These are phyloP conservation scores for Erucastrum elatum DNA, from an alignment of 345 rosid species.

Conservation along the genomic window DNA sequence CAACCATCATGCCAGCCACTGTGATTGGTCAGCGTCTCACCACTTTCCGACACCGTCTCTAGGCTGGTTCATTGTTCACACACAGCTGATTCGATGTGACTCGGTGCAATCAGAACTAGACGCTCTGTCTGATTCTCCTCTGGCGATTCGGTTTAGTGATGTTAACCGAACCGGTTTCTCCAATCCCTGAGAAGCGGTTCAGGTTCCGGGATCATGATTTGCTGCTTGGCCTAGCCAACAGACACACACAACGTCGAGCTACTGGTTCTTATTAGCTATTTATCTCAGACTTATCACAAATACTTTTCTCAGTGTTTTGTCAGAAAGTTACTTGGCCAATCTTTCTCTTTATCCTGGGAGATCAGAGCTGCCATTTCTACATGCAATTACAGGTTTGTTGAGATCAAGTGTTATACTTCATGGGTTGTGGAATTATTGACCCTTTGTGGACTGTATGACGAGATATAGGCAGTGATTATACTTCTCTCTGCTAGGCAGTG, in stretches of 20 bases:
- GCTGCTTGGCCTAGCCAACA: neutral
- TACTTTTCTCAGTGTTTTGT: too few species aligned
- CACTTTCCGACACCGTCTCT: neutral
- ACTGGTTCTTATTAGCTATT: too few species aligned
- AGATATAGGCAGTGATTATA: neutral
- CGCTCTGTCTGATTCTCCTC: neutral
- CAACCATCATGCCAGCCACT: neutral
- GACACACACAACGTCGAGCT: too few species aligned
- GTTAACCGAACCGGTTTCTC: neutral
- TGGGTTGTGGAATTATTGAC: neutral
- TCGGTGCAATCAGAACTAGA: neutral
- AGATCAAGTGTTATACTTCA: neutral
- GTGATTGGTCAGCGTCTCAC: neutral
- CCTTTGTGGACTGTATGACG: neutral
- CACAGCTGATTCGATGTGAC: neutral
- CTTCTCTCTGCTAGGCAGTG: slow-evolving; percentile 59
- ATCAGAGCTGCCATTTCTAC: slow-evolving; percentile 86
- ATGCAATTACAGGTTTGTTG: slow-evolving; percentile 63
- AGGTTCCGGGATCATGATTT: neutral
- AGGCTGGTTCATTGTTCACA: neutral
- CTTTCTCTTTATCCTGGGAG: slow-evolving; percentile 86
- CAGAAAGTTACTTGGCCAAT: slow-evolving; percentile 61
- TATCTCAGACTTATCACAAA: too few species aligned
- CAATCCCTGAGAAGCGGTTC: neutral
- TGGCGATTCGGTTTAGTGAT: neutral